phyloP scores from a whole-genome alignment of 768 basidiomycete species.

The Suillus ampliporus region DNA sequence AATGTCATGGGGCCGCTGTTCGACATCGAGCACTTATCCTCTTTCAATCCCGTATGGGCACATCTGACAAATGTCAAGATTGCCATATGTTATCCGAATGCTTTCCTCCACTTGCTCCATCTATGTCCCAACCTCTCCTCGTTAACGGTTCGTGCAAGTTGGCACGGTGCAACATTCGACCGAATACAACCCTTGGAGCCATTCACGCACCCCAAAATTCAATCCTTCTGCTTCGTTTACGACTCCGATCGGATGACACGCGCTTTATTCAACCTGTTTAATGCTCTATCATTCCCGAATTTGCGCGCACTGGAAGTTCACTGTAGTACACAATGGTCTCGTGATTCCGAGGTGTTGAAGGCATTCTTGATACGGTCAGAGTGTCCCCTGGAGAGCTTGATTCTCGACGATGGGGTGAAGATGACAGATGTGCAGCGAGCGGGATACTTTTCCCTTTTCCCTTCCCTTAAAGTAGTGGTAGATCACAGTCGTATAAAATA shows the following conservation, averaged over 20 bases:
- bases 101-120: slow-evolving; percentile 18
- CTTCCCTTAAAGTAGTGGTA: slow-evolving; percentile 7
- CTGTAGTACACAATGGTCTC: slow-evolving; percentile 13
- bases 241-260: background rate
- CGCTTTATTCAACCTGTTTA: slow-evolving; percentile 11
- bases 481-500: too few species aligned
- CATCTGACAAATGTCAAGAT: slow-evolving; percentile 23
- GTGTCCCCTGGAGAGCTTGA: slow-evolving; percentile 27
- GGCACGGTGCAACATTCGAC: slow-evolving; percentile 5
- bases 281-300: too few species aligned
- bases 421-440: slow-evolving; percentile 21
- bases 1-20: slow-evolving; percentile 8
- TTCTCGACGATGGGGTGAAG: slow-evolving; percentile 20
- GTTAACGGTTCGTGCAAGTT: slow-evolving; percentile 18
- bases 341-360: slow-evolving; percentile 21
- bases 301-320: too few species aligned
- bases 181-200: background rate
- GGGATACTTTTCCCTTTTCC: slow-evolving; percentile 20
- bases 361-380: slow-evolving; percentile 22
- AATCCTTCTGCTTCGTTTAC: slow-evolving; percentile 15
- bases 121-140: slow-evolving; percentile 26
- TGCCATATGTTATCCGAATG: background rate
- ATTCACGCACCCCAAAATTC: slow-evolving; percentile 20
- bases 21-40: slow-evolving; percentile 10
- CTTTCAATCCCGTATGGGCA: slow-evolving; percentile 25